phyloP scores from a whole-genome alignment of 2,329 filamentous ascomycete species.

The Alternaria gansuensis region DNA sequence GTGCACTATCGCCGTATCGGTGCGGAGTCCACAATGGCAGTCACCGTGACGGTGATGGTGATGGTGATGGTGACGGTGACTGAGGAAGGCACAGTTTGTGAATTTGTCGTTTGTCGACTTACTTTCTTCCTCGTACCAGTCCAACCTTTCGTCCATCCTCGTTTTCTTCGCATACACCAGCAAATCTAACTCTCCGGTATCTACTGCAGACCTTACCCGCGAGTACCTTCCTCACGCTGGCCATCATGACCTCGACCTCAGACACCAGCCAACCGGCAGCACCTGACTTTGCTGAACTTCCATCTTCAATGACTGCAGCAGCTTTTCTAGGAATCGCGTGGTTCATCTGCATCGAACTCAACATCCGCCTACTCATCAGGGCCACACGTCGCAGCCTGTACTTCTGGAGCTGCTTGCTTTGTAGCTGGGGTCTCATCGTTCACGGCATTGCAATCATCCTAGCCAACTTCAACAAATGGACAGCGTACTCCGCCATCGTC shows the following conservation, averaged over 20 bases:
- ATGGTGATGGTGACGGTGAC: background rate
- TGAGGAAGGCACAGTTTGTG: background rate
- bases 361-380: constrained; percentile 50
- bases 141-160: background rate
- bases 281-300: constrained; percentile 3
- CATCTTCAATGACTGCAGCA: constrained; percentile 18
- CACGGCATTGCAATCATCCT: constrained; percentile 54
- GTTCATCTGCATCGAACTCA: constrained; percentile 55
- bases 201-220: background rate
- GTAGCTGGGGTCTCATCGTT: constrained; percentile 49
- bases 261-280: background rate
- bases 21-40: background rate
- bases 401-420: constrained; percentile 55
- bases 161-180: background rate
- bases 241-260: background rate
- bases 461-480: constrained; percentile 55
- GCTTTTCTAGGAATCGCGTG: constrained; percentile 37
- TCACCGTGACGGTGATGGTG: background rate
- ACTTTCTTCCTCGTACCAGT: background rate
- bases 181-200: background rate
- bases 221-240: background rate
- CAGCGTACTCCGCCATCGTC: constrained; percentile 51
- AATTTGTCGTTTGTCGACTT: constrained; percentile 1
- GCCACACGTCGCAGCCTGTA: constrained; percentile 57
- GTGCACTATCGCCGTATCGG: background rate